phyloP scores from a whole-genome alignment of 768 basidiomycete genomes.

The Leccinum boreale region DNA sequence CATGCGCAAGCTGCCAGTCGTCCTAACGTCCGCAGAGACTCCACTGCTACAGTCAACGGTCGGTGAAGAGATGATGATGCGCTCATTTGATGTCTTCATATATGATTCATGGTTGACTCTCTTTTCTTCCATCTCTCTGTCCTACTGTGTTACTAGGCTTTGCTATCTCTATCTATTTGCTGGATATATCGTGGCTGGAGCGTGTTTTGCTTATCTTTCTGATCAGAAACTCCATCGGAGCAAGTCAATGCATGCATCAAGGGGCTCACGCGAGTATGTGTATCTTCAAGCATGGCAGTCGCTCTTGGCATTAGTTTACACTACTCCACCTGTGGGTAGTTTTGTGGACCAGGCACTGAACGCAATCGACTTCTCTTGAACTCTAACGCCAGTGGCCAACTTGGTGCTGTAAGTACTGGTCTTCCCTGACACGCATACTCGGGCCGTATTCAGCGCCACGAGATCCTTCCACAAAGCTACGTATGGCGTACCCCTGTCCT shows the following conservation, averaged over 20 bases:
- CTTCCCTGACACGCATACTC: neutral
- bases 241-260: slow-evolving; percentile 4
- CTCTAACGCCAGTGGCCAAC: neutral
- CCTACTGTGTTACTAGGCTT: slow-evolving; percentile 11
- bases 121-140: slow-evolving; percentile 4
- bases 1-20: slow-evolving; percentile 35
- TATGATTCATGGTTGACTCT: slow-evolving; percentile 10
- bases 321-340: slow-evolving; percentile 5
- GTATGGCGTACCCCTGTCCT: neutral
- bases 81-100: neutral
- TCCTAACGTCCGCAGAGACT: slow-evolving; percentile 54
- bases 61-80: slow-evolving; percentile 31
- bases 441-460: neutral
- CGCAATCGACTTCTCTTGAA: slow-evolving; percentile 8
- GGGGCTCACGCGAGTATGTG: neutral
- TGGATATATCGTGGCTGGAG: slow-evolving; percentile 20
- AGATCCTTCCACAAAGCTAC: neutral
- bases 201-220: slow-evolving; percentile 9
- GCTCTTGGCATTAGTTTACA: neutral
- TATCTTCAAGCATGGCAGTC: neutral
- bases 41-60: slow-evolving; percentile 69
- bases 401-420: slow-evolving; percentile 1
- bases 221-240: slow-evolving; percentile 6
- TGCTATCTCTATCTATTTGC: slow-evolving; percentile 19
- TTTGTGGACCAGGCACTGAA: slow-evolving; percentile 1